Conservation (phyloP, 805 yeast species). For the Hanseniaspora clermontiae region DNA sequence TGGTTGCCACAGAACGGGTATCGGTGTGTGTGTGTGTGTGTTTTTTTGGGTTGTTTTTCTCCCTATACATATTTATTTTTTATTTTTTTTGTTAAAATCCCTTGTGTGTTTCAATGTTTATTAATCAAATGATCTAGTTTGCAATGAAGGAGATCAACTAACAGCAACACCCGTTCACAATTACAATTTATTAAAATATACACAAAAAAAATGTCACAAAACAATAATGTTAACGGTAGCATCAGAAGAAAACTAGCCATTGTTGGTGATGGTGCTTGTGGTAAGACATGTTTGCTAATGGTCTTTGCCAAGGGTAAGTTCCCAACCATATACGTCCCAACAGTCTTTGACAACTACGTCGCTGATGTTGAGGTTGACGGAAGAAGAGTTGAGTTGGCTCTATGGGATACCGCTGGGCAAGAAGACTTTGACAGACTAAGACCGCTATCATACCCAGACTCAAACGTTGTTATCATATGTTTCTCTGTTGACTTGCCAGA, state of each 20-base stretch:
- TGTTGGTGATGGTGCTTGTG: conserved; percentile 97
- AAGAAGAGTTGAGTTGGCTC: conserved; percentile 80
- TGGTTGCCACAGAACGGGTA: too few species aligned
- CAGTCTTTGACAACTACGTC: conserved; percentile 94
- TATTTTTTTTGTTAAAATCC: too few species aligned
- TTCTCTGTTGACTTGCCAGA: conserved; percentile 89
- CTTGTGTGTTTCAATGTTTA: too few species aligned
- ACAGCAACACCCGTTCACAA: background rate
- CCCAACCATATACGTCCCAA: conserved; percentile 91
- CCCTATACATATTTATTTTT: too few species aligned
- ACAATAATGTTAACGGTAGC: conserved; percentile 22
- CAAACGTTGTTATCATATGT: conserved; percentile 94
- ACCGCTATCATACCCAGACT: conserved; percentile 83
- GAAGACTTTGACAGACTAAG: conserved; percentile 93
- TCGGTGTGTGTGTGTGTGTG: too few species aligned
- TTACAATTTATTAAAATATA: background rate
- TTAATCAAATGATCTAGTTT: too few species aligned
- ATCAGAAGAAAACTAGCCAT: conserved; percentile 73
- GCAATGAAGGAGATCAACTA: too few species aligned
- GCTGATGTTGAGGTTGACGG: conserved; percentile 91
- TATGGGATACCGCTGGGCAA: conserved; percentile 98
- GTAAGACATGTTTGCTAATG: conserved; percentile 84
- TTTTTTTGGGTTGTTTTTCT: too few species aligned
- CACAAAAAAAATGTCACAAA: conserved; percentile 22
- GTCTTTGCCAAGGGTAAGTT: conserved; percentile 76